Percentiles rank a stretch among this genome's conserved stretches.
These are phyloP conservation scores for Ustilago cynodontis DNA, from an alignment of 1,284 basidiomycete genomes.

Conservation along the genomic window DNA sequence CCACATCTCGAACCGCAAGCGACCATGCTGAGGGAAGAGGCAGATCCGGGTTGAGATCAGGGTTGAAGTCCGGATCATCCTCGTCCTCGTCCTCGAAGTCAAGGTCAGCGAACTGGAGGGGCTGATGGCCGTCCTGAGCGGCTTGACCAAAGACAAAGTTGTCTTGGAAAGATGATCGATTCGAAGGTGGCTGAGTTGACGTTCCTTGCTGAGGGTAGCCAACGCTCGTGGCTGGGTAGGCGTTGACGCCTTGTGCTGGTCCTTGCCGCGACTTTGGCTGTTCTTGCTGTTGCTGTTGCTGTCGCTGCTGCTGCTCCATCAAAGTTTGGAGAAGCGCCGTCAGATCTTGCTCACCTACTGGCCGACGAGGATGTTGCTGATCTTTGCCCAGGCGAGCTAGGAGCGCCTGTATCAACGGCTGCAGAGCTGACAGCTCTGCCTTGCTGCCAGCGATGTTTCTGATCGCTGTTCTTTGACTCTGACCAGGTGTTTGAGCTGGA, in stretches of 20 bases:
- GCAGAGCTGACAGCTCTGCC: conserved; percentile 35
- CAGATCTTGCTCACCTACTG: conserved; percentile 56
- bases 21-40: conserved; percentile 58
- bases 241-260: background rate
- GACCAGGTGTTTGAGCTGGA: conserved; percentile 35
- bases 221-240: conserved; percentile 5
- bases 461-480: conserved; percentile 9
- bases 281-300: conserved; percentile 35
- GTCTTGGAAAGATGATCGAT: background rate
- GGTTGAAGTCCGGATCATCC: conserved; percentile 61
- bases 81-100: conserved; percentile 60
- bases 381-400: conserved; percentile 50
- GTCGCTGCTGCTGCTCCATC: conserved; percentile 54
- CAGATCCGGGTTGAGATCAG: conserved; percentile 49
- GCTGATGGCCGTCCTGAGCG: conserved; percentile 4
- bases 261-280: conserved; percentile 2
- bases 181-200: background rate
- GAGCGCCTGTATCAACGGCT: conserved; percentile 53
- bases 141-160: background rate
- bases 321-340: conserved; percentile 57
- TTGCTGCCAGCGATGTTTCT: conserved; percentile 12
- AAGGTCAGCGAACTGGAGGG: conserved; percentile 53
- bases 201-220: conserved; percentile 5
- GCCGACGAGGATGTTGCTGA: conserved; percentile 29
- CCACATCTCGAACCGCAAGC: conserved; percentile 56